Evolutionary conservation across 2,329 filamentous ascomycete genomes (phyloP).

Genomic region (Fusarium poae): DNA sequence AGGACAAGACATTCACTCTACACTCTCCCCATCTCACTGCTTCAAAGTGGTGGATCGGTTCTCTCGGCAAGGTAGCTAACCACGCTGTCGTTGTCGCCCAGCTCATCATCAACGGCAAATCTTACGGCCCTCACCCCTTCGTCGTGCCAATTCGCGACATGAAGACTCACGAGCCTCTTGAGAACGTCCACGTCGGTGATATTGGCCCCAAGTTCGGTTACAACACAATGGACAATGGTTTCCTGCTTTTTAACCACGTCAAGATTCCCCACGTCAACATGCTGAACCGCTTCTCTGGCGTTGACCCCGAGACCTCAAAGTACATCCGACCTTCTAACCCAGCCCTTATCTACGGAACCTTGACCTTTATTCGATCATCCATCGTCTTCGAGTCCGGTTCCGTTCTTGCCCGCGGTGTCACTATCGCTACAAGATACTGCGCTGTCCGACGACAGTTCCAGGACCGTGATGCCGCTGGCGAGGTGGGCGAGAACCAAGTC

Average conservation of each 20-base stretch:
- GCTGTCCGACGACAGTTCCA: constrained; percentile 83
- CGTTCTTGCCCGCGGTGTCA: constrained; percentile 79
- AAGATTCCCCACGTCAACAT: constrained; percentile 80
- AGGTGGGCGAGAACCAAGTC: constrained; percentile 77
- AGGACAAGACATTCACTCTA: constrained; percentile 80
- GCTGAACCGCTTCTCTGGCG: constrained; percentile 76
- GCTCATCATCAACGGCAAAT: constrained; percentile 75
- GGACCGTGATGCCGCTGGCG: constrained; percentile 74
- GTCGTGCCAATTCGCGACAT: constrained; percentile 79
- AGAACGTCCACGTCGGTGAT: constrained; percentile 80
- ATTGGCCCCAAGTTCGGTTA: constrained; percentile 86
- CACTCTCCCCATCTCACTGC: constrained; percentile 80
- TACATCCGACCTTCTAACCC: constrained; percentile 76
- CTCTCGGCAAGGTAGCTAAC: constrained; percentile 80
- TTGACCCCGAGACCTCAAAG: constrained; percentile 76
- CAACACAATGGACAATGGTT: constrained; percentile 87
- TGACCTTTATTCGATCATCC: constrained; percentile 80
- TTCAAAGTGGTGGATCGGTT: constrained; percentile 89
- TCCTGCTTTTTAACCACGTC: constrained; percentile 80
- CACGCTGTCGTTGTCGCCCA: constrained; percentile 85
- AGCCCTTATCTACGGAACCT: constrained; percentile 78
- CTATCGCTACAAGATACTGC: constrained; percentile 81
- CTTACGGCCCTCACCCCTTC: constrained; percentile 81
- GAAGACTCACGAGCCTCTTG: constrained; percentile 76
- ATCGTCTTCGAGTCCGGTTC: constrained; percentile 81